Base-by-base conservation (phyloP, 148 eudicot species). In the Nyssa sinensis region DNA sequence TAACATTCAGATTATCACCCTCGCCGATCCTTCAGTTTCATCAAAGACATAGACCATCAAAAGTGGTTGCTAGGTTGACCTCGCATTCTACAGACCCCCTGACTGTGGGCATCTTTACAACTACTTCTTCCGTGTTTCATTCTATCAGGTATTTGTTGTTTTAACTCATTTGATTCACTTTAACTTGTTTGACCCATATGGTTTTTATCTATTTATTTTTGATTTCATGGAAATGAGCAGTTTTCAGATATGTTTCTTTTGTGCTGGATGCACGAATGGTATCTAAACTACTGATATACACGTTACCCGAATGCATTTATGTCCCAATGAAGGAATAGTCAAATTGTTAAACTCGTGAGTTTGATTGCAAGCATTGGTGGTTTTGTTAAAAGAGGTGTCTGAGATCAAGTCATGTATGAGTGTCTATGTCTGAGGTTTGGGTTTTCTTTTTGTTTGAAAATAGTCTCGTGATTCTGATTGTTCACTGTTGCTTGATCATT, bases 131-230 rank as follows among this genome's bases (percentile, higher is more conserved):
- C n/a, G 30, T 62, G 35, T 44, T 44, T 24, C 60, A 62, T n/a
- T 62, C 75, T 2, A 39, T 62, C 75, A 62, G 75, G 75, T 72
- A 28, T 19, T 21, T 6, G 11, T 4, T 60, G 31, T 51, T 7
- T 61, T 21, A 19, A 41, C 19, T 30, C 28, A 12, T 41, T 60
- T 41, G 21, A 28, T 29, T 12, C 1, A 55, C 24, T 55, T 55
- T 0, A 3, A 55, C 17, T 24, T 11, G 31, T 71, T 58, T 35
- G 16, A 55, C 8, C 23, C 28, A 34, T 32, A 32, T 34, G 65
- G 41, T 14, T 13, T 6, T 7, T 39, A 12, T 39, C 44, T 39
- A 39, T 39, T 39, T 44, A 44, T 44, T 44, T 39, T 9, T 12
- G 44, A 39, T 39, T 39, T 39, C 44, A 39, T 39, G 44, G 44